phyloP scores from a whole-genome alignment of 1,284 basidiomycete species.

The Ganoderma sp. region DNA sequence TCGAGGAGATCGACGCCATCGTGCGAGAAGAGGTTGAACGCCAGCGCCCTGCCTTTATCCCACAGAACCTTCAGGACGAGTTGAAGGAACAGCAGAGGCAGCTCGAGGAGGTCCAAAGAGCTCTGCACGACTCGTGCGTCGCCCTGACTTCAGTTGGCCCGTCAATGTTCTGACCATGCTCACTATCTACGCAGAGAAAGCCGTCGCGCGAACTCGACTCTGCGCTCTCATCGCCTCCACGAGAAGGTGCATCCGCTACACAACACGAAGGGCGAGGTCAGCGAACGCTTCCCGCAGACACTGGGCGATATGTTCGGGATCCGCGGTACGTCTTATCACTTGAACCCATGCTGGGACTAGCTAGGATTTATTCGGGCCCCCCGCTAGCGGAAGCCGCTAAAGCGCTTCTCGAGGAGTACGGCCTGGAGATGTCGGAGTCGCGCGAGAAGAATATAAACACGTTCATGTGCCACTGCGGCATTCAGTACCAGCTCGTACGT shows the following conservation, averaged over 20 bases:
- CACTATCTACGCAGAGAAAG: conserved; percentile 49
- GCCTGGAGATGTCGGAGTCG: conserved; percentile 36
- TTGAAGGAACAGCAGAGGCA: conserved; percentile 52
- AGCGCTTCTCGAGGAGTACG: conserved; percentile 51
- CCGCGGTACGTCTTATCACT: conserved; percentile 45
- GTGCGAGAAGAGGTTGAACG: conserved; percentile 52
- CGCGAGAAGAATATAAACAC: conserved; percentile 55
- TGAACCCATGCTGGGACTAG: not conserved
- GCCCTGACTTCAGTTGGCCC: not conserved
- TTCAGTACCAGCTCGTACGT: conserved; percentile 51
- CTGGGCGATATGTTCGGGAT: conserved; percentile 52
- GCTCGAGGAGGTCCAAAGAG: conserved; percentile 54
- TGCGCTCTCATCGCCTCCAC: conserved; percentile 48
- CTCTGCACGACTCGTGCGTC: conserved; percentile 61
- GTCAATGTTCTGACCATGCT: not conserved
- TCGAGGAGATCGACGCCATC: conserved; percentile 52
- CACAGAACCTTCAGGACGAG: conserved; percentile 53
- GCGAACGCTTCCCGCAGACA: conserved; percentile 52
- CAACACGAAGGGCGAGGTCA: conserved; percentile 51
- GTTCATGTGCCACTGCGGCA: conserved; percentile 58
- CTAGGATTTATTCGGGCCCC: not conserved
- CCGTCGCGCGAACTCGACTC: conserved; percentile 53
- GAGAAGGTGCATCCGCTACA: conserved; percentile 52
- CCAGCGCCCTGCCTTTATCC: conserved; percentile 52
- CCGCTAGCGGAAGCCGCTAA: conserved; percentile 43